Evolutionary conservation across 495 filamentous ascomycete genomes (phyloP).

Genomic region (Aspergillus funiculosus): DNA sequence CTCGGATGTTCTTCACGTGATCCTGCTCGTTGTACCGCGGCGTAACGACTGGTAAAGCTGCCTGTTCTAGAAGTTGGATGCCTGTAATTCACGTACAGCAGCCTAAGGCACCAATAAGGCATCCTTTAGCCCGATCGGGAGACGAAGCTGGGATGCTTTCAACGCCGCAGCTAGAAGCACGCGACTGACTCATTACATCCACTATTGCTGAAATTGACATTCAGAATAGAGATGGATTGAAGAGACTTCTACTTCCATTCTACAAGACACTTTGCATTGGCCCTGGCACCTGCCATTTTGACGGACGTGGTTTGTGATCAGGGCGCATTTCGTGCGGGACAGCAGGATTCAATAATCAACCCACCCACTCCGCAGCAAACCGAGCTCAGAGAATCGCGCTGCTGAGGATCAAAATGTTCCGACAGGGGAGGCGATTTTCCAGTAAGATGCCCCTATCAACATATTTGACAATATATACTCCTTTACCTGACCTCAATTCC

Average conservation of each 20-base stretch:
- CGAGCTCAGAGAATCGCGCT: conserved; percentile 2
- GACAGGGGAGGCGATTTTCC: conserved; percentile 21
- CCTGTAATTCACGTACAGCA: not conserved
- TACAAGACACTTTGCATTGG: not conserved
- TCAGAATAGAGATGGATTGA: not conserved
- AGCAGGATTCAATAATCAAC: too few species aligned
- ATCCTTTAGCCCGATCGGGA: not conserved
- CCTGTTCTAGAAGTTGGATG: too few species aligned
- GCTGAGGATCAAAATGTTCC: conserved; percentile 10
- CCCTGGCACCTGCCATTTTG: not conserved
- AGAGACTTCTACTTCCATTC: not conserved
- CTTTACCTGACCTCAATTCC: conserved; percentile 7
- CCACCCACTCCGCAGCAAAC: conserved; percentile 4
- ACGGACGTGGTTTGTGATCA: too few species aligned
- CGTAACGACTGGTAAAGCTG: too few species aligned
- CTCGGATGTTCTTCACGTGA: conserved; percentile 6
- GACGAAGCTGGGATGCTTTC: conserved; percentile 2
- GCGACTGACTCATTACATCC: too few species aligned
- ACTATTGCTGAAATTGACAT: not conserved
- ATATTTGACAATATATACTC: not conserved
- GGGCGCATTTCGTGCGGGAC: not conserved
- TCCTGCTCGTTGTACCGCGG: not conserved
- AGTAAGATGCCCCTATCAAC: conserved; percentile 18
- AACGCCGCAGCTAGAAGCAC: conserved; percentile 10
- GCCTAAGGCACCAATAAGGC: not conserved